Evolutionary conservation across 1,284 basidiomycete genomes (phyloP).

Genomic region (Violaceomyces palustris): DNA sequence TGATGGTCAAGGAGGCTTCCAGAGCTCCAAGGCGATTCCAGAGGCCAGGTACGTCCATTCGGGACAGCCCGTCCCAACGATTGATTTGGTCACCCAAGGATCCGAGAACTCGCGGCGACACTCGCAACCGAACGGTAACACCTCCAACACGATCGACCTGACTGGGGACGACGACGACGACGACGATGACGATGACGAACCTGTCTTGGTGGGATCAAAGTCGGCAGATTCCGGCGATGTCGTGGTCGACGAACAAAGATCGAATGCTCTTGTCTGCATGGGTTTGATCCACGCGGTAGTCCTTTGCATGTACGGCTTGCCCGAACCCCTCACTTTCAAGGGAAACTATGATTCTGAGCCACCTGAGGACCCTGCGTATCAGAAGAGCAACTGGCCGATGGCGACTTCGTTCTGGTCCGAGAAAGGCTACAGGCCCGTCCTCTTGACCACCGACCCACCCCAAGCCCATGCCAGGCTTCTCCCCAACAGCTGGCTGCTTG

Average conservation of each 20-base stretch:
- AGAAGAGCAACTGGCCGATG: conserved; percentile 19
- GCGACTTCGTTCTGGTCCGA: conserved; percentile 35
- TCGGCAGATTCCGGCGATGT: conserved; percentile 9
- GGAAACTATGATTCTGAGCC: conserved; percentile 16
- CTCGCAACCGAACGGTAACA: too few species aligned
- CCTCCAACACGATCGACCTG: conserved; percentile 21
- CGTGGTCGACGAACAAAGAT: conserved; percentile 21
- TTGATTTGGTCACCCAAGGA: too few species aligned
- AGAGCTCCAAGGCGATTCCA: too few species aligned
- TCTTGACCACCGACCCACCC: conserved; percentile 16
- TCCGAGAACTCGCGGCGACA: background rate
- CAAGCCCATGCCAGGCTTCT: background rate
- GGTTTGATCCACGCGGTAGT: conserved; percentile 41
- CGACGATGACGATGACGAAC: conserved; percentile 40
- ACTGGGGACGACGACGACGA: conserved; percentile 23
- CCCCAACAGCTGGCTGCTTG: too few species aligned
- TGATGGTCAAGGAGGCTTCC: conserved; percentile 22
- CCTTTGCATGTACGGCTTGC: conserved; percentile 41
- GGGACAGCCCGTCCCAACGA: too few species aligned
- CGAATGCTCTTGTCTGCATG: conserved; percentile 39
- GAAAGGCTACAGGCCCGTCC: conserved; percentile 37
- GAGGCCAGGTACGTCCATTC: too few species aligned
- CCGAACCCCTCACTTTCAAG: conserved; percentile 16
- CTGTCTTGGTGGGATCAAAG: conserved; percentile 26
- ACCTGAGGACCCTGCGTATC: conserved; percentile 18